Evolutionary conservation across 805 yeast species (phyloP).

Genomic region (Candida tammaniensis): DNA sequence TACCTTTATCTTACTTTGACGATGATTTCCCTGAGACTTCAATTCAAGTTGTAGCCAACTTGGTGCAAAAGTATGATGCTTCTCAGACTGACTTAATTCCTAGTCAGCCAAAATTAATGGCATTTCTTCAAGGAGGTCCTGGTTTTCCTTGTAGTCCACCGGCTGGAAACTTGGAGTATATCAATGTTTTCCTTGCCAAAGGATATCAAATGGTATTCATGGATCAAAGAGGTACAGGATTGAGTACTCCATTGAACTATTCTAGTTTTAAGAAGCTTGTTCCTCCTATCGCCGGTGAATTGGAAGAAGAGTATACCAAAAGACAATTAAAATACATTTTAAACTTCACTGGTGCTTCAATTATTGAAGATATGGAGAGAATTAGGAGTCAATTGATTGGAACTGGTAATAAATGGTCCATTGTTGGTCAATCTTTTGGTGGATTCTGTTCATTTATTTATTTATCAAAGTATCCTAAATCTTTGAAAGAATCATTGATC

Average conservation of each 20-base stretch:
- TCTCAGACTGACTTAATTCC: constrained; percentile 21
- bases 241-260: constrained; percentile 45
- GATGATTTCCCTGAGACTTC: constrained; percentile 4
- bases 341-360: constrained; percentile 52
- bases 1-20: constrained; percentile 20
- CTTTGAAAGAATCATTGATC: constrained; percentile 43
- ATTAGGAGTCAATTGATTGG: constrained; percentile 39
- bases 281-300: constrained; percentile 10
- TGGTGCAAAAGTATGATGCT: constrained; percentile 30
- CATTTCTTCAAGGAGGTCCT: constrained; percentile 55
- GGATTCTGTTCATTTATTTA: constrained; percentile 53
- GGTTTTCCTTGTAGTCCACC: constrained; percentile 48
- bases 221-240: constrained; percentile 65
- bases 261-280: constrained; percentile 19
- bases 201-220: constrained; percentile 45
- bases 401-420: constrained; percentile 41
- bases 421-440: constrained; percentile 56
- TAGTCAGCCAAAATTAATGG: constrained; percentile 30
- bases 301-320: constrained; percentile 15
- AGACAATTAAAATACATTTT: constrained; percentile 38
- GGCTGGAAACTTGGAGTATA: constrained; percentile 20
- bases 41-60: constrained; percentile 26
- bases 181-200: constrained; percentile 33
- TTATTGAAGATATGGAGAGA: constrained; percentile 49
- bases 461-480: constrained; percentile 41